Base-by-base conservation (phyloP, 2,329 filamentous ascomycete species). In the Penicillium olsonii region DNA sequence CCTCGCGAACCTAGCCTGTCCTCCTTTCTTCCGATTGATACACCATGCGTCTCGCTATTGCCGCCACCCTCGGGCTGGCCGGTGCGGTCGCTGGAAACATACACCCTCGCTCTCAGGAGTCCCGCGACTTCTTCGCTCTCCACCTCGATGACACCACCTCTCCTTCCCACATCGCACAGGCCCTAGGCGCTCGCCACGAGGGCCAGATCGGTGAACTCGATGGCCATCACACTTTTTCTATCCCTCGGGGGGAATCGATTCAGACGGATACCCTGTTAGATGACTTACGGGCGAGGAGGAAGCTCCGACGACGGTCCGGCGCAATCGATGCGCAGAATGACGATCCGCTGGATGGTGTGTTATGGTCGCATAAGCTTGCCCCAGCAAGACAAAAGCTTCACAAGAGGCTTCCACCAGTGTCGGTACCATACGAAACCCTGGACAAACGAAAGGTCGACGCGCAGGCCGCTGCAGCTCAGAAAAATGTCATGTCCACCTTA, bases 71-170 rank as follows among this genome's bases (percentile, higher is more conserved):
- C 9, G 58, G 63, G 43, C 52, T 72, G 17, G 45, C 79, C 52
- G 79, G 64, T 70, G 57, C 72, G 20, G 65, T 77, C 53, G 72
- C 76, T 49, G 75, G 79, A 24, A 68, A 77, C 38, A 69, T 83
- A 37, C 75, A 78, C 42, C 75, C 79, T 55, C 87, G 88, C 61
- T 82, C 94, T 66, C 89, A 95, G 77, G 82, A 87, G 42, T 79
- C 82, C 33, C 84, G 91, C 72, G 92, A 99, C 71, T 97, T 95
- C 75, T 96, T 97, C 69, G 91, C 95, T 56, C 79, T 99, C 39
- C 88, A 96, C 59, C 81, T 99, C 64, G 83, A 87, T 51, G 75
- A 82, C 11, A 77, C 81, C 31, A 78, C 82, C 6, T 78, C 84
- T 12, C 90, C 91, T 14, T 78, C 87, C 34, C 60, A 69, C 18